Evolutionary conservation across 192 early-diverging fungal species (phyloP), one percentile per base, ranked within the genome.

Genomic region (Phycomyces nitens): DNA sequence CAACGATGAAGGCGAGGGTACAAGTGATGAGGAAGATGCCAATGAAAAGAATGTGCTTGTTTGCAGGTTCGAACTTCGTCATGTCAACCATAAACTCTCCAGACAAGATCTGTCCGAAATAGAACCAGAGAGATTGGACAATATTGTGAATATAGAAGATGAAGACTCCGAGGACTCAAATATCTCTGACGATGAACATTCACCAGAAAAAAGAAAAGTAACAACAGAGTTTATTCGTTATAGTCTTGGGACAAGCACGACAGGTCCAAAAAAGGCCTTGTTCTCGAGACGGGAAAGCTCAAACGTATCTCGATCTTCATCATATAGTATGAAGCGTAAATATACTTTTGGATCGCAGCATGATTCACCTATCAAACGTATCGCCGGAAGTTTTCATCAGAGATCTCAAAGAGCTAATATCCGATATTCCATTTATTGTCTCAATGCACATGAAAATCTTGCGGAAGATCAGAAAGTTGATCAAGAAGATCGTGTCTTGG

Each of bases 401-500:
- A 43, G 14, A 52, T 41, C 21, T 21, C 50, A 60, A 29, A 50
- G 43, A 16, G 16, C 57, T 5, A 66, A 72, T 22, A 56, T 73
- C 14, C 65, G 54, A 2, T 73, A 73, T 50, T 62, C 60, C 18
- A 55, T 73, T 22, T 64, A 73, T 15, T 73, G 71, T 10, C 29
- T 73, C 3, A 68, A 68, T 38, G 47, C 60, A 21, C 71, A 73
- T 47, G 50, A 57, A 23, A 44, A 49, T 14, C 26, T 59, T 1
- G 34, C 63, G 6, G 29, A 40, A 34, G 51, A 66, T 20, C 47
- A 62, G 9, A 26, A 47, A 2, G 56, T 73, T 10, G 65, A 73
- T n/a, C 60, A 53, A 12, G 71, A 73, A 58, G 65, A 73, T 58
- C 65, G 71, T 7, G 66, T 67, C 3, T 27, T 73, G 23, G 66